phyloP scores from a whole-genome alignment of 164 flowering plant species.

The Warburgia ugandensis region DNA sequence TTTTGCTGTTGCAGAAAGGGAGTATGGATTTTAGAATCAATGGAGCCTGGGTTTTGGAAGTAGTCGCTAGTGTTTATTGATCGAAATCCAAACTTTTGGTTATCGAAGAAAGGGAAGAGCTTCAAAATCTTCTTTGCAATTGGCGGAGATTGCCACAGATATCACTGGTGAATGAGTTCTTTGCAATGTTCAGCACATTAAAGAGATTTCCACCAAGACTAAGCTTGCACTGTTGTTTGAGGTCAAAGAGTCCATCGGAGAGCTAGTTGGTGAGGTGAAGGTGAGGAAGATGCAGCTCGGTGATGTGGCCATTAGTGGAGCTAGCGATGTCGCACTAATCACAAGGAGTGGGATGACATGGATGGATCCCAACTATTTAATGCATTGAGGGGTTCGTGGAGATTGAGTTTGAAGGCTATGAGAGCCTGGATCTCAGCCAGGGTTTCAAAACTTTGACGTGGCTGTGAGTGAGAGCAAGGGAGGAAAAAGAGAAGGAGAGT shows the following conservation, averaged over 20 bases:
- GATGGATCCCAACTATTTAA: slow-evolving; percentile 60
- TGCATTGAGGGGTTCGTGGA: slow-evolving; percentile 68
- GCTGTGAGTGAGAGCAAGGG: slow-evolving; percentile 14
- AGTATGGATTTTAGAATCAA: too few species aligned
- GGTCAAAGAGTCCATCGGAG: slow-evolving; percentile 25
- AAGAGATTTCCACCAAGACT: slow-evolving; percentile 57
- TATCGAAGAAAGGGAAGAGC: too few species aligned
- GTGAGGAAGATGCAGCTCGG: slow-evolving; percentile 71
- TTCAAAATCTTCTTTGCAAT: too few species aligned
- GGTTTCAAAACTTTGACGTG: slow-evolving; percentile 11
- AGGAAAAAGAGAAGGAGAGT: slow-evolving; percentile 10
- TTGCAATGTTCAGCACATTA: slow-evolving; percentile 34
- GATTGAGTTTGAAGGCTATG: slow-evolving; percentile 39
- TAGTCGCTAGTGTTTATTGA: too few species aligned
- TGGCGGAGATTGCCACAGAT: slow-evolving; percentile 20
- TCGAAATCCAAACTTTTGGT: too few species aligned
- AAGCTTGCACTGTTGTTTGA: slow-evolving; percentile 47
- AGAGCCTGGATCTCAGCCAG: slow-evolving; percentile 46
- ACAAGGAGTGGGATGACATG: slow-evolving; percentile 74
- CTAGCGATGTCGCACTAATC: slow-evolving; percentile 87
- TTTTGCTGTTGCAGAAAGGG: too few species aligned
- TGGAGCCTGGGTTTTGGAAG: too few species aligned
- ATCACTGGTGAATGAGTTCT: slow-evolving; percentile 34
- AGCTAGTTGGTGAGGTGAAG: slow-evolving; percentile 54
- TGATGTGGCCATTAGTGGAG: slow-evolving; percentile 31